Conservation (phyloP, 331 rosid species). For the Quercus tomentella region DNA sequence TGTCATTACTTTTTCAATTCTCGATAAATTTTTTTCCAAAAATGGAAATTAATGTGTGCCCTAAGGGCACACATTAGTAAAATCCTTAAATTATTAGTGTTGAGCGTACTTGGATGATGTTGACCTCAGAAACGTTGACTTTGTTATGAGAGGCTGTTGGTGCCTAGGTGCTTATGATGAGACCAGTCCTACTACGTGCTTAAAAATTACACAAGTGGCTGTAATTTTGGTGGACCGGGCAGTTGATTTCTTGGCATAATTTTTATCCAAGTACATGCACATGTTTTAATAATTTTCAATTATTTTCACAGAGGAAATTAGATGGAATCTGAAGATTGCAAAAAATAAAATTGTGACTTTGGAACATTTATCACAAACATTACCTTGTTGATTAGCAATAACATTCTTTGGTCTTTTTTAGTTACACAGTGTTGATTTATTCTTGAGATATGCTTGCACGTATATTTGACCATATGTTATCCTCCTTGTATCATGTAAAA, state of each 20-base stretch:
- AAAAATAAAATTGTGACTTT: background rate
- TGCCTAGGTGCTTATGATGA: background rate
- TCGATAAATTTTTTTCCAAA: too few species aligned
- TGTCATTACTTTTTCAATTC: too few species aligned
- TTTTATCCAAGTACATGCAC: background rate
- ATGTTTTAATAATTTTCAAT: background rate
- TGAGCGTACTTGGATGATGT: background rate
- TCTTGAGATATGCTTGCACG: background rate
- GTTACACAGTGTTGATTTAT: background rate
- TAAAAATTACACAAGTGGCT: background rate
- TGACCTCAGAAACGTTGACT: background rate
- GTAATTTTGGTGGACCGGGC: background rate
- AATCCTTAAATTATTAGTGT: background rate
- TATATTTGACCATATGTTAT: background rate
- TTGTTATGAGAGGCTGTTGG: background rate
- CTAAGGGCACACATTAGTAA: too few species aligned
- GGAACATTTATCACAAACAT: background rate
- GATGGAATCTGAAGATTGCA: background rate
- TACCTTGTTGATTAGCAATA: background rate
- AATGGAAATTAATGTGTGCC: too few species aligned
- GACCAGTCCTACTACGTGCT: background rate
- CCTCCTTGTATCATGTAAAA: constrained; percentile 4
- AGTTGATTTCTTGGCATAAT: background rate
- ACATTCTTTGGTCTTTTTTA: background rate
- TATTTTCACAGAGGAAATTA: background rate